Base-by-base conservation (phyloP, 2,329 filamentous ascomycete genomes). In the Pseudopyrenochaeta lycopersici region DNA sequence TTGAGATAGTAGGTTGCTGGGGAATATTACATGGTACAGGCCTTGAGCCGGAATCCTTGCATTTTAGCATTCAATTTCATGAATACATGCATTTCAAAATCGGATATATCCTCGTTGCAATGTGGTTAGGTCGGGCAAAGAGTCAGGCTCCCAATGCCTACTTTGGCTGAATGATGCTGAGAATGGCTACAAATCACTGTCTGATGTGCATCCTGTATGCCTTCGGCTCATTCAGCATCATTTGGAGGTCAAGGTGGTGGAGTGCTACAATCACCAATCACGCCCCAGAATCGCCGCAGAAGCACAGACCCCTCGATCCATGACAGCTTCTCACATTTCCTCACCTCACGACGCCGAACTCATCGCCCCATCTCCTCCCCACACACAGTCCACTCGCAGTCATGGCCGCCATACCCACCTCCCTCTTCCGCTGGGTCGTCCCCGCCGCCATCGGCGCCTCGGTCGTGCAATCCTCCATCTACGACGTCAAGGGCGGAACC, bases 401-500 rank as follows among this genome's bases (percentile, higher is more conserved):
- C 54, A 74, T 74, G 71, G 71, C 72, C 58, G 68, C 66, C 53
- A 54, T 73, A 23, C 70, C 71, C 21, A 58, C 63, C 44, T 71
- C 71, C n/a, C 63, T 74, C 46, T 74, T 75, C 63, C 71, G 72
- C 52, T 83, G 83, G 76, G 90, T 90, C 60, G 80, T 97, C 48
- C 93, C 94, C 41, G 83, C 86, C 52, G 87, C 90, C 56, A 77
- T 90, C 65, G 91, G 84, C 66, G 81, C 86, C 66, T 84, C 86
- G 51, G 71, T 94, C 56, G 81, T 86, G 63, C 89, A 92, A 77
- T 85, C 91, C 63, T 91, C 92, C 54, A 86, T 99, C 60, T 99
- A 97, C 88, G 95, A 99, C 78, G 95, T 99, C 75, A 93, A 92
- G 77, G 95, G 95, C 75, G 95, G 95, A 69, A 90, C 89, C 60